Evolutionary conservation across 225 moss, liverwort and hornwort genomes (phyloP).

Genomic region (Pleurozium schreberi): DNA sequence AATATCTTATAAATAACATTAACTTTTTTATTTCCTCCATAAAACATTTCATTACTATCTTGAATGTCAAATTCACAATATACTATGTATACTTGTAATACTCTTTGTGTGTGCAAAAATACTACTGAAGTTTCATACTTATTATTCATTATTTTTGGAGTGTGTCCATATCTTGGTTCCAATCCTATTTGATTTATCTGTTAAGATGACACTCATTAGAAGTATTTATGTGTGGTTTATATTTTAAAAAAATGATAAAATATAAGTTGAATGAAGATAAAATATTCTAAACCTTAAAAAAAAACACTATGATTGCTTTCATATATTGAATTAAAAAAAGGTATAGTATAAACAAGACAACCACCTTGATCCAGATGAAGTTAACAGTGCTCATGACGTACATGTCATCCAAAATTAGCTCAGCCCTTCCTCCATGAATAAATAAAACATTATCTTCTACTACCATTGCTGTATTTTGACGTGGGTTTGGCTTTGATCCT

Average conservation of each 20-base stretch:
- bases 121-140: slow-evolving; percentile 2
- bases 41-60: background rate
- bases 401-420: slow-evolving; percentile 61
- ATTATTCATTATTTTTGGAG: slow-evolving; percentile 17
- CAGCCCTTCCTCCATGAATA: slow-evolving; percentile 61
- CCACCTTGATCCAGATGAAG: slow-evolving; percentile 46
- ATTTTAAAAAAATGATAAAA: background rate
- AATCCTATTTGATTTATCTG: slow-evolving; percentile 40
- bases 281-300: background rate
- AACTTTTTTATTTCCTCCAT: background rate
- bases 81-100: background rate
- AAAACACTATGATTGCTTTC: background rate
- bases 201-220: no score
- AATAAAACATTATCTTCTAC: slow-evolving; percentile 28
- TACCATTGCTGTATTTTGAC: slow-evolving; percentile 50
- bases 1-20: background rate
- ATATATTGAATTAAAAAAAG: background rate
- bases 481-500: slow-evolving; percentile 49
- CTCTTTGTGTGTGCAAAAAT: background rate
- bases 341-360: background rate
- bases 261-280: background rate
- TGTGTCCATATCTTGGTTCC: slow-evolving; percentile 49
- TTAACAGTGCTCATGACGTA: slow-evolving; percentile 40
- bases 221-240: no score
- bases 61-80: background rate